Percentiles rank a stretch among this genome's conserved stretches.
phyloP scores from a whole-genome alignment of 805 yeast genomes.

The Kuraishia floccosa region DNA sequence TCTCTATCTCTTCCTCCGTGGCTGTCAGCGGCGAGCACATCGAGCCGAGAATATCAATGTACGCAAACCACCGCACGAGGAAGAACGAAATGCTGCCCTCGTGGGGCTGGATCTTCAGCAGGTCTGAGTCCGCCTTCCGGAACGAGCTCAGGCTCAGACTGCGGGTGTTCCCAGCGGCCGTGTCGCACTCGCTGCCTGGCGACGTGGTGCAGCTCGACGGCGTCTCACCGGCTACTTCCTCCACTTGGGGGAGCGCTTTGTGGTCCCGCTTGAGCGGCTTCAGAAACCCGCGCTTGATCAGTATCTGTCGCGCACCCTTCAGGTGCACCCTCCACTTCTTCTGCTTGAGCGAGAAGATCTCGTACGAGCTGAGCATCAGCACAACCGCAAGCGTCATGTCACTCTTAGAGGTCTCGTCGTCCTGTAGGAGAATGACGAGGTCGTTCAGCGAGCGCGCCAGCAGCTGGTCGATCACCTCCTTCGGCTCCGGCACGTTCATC shows the following conservation, averaged over 20 bases:
- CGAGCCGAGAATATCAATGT: constrained; percentile 52
- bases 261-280: constrained; percentile 17
- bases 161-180: neutral
- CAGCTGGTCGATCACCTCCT: constrained; percentile 37
- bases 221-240: constrained; percentile 1
- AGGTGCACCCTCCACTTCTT: constrained; percentile 54
- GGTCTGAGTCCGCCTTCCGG: neutral
- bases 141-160: neutral
- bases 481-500: constrained; percentile 18
- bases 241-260: constrained; percentile 12
- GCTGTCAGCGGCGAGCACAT: constrained; percentile 39
- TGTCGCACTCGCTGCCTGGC: too few relatives aligned
- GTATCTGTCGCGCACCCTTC: constrained; percentile 56
- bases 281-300: constrained; percentile 36
- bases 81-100: constrained; percentile 33
- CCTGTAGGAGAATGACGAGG: constrained; percentile 35
- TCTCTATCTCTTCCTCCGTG: constrained; percentile 10
- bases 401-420: constrained; percentile 42
- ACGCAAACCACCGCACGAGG: constrained; percentile 58
- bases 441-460: constrained; percentile 47
- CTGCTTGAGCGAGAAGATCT: constrained; percentile 31
- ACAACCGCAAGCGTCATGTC: constrained; percentile 58
- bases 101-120: neutral
- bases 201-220: neutral
- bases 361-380: constrained; percentile 46